These are phyloP conservation scores for Fusarium incarnatum DNA, from an alignment of 2,329 filamentous ascomycete species.

Conservation along the genomic window DNA sequence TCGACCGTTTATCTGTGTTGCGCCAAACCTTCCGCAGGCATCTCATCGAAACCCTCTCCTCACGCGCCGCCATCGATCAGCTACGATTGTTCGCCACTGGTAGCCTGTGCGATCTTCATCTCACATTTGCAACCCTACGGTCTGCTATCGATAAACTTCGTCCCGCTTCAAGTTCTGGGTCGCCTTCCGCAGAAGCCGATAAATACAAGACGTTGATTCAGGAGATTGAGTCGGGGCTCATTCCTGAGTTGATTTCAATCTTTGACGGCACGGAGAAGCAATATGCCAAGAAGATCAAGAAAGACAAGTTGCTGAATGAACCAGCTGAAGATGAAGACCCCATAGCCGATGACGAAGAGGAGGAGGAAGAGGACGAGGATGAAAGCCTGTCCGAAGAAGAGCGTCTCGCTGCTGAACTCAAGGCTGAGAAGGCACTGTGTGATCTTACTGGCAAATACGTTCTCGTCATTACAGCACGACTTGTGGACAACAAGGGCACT, in stretches of 20 bases:
- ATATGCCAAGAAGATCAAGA: constrained; percentile 77
- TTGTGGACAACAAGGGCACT: constrained; percentile 74
- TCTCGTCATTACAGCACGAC: constrained; percentile 78
- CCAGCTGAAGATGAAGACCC: constrained; percentile 80
- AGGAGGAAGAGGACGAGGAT: constrained; percentile 65
- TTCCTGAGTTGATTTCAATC: constrained; percentile 78
- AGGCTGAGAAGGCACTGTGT: constrained; percentile 87
- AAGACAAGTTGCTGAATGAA: constrained; percentile 67
- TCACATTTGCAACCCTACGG: constrained; percentile 80
- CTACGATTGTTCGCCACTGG: constrained; percentile 81
- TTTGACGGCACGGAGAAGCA: constrained; percentile 81
- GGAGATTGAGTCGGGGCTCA: constrained; percentile 71
- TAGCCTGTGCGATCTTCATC: constrained; percentile 83
- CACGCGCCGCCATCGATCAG: constrained; percentile 77
- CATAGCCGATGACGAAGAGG: constrained; percentile 69
- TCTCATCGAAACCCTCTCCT: constrained; percentile 76
- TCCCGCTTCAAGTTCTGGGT: constrained; percentile 42
- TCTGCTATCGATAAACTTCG: constrained; percentile 60
- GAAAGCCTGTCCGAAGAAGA: constrained; percentile 67
- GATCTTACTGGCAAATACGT: constrained; percentile 88
- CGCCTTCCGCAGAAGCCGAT: constrained; percentile 42
- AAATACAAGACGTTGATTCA: constrained; percentile 66
- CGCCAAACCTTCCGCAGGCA: constrained; percentile 70
- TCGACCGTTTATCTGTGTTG: constrained; percentile 69
- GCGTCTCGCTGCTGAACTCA: constrained; percentile 72